phyloP scores from a whole-genome alignment of 805 yeast species.

The Candida awuae region DNA sequence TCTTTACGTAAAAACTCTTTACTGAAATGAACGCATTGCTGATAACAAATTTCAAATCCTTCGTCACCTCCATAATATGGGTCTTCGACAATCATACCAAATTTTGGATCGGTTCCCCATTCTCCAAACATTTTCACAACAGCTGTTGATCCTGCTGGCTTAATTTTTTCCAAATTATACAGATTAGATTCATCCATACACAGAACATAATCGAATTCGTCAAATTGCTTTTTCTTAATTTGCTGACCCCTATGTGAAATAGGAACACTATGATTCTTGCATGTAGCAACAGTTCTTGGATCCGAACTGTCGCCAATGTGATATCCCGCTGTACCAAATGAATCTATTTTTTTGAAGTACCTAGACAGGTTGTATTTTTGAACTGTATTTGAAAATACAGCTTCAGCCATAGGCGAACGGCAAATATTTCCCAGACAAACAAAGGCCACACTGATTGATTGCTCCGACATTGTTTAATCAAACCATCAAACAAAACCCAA shows the following conservation, averaged over 20 bases:
- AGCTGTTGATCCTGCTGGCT: conserved; percentile 45
- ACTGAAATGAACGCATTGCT: conserved; percentile 69
- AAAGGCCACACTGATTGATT: conserved; percentile 53
- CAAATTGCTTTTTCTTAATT: conserved; percentile 42
- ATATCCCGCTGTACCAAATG: conserved; percentile 83
- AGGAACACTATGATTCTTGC: conserved; percentile 64
- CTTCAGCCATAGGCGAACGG: conserved; percentile 98
- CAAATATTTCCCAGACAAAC: conserved; percentile 90
- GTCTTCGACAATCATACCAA: conserved; percentile 62
- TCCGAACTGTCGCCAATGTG: conserved; percentile 84
- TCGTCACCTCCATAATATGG: conserved; percentile 86
- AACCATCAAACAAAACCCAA: neutral
- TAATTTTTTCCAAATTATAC: conserved; percentile 40
- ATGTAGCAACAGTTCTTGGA: conserved; percentile 58
- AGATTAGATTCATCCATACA: conserved; percentile 65
- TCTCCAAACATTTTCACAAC: conserved; percentile 66
- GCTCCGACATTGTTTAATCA: conserved; percentile 3
- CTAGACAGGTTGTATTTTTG: conserved; percentile 37
- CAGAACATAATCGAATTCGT: conserved; percentile 56
- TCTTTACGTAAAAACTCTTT: conserved; percentile 57
- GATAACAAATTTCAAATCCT: conserved; percentile 75
- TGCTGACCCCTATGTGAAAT: conserved; percentile 72
- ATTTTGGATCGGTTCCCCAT: conserved; percentile 52
- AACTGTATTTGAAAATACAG: conserved; percentile 67
- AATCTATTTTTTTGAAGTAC: conserved; percentile 56